Evolutionary conservation across 441 rosid genomes (phyloP), one percentile per base, ranked within the genome.

Genomic region (Metrosideros polymorpha): DNA sequence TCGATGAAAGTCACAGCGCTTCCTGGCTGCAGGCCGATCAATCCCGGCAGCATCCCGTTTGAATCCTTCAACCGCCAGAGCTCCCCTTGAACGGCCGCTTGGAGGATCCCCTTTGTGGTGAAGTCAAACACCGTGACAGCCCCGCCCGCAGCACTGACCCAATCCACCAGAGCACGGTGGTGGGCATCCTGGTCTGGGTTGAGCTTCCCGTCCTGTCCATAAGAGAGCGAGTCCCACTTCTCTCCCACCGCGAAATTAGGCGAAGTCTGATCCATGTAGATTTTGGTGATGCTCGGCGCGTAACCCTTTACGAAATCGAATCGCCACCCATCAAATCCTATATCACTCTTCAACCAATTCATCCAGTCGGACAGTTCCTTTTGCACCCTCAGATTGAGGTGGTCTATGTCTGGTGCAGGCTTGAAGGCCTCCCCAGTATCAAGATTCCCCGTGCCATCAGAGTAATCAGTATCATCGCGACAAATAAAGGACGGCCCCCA

Each of bases 1-100:
- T 97, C 98, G 6, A 97, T 85, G 85, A 96, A 97, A 84, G 98
- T 97, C 51, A 94, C 98, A 0, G 99, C 99, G 29, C 92, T 95
- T 84, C 85, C 87, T 0, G 98, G 98, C 91, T 89, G 63, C 71
- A 93, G 30, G 50, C 98, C 98, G 15, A 96, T 94, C 89, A 97
- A 75, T 86, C 99, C 98, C 2, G 98, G 93, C 3, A 98, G 98
- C n/a, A 92, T 93, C 29, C 95, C 96, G 12, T 89, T 92, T 3
- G 95, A 89, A 88, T 94, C 98, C 82, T 86, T 96, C 86, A 97
- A 89, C 83, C 97, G 91, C 97, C 97, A 93, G 18, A 97, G 85
- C 90, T 93, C 93, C 35, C 97, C 98, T 85, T 91, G 83, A 77
- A 96, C 97, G 0, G 97, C 98, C 9, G 92, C 93, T 86, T 95